These are phyloP conservation scores for Hemerocallis citrina DNA, from an alignment of 106 monocot species.

Conservation along the genomic window DNA sequence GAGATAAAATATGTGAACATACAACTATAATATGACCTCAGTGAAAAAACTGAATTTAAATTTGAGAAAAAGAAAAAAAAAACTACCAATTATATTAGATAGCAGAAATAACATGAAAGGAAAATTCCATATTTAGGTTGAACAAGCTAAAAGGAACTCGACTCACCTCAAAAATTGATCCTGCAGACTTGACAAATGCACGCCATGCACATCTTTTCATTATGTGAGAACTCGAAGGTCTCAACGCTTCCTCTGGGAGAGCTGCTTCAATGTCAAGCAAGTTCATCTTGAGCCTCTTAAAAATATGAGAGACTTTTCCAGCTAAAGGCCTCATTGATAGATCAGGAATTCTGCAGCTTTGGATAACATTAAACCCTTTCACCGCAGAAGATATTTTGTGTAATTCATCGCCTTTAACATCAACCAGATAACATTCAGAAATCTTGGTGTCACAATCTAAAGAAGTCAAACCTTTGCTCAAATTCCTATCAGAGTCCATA, in stretches of 20 bases:
- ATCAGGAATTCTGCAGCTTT: slow-evolving; percentile 44
- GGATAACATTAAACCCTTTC: slow-evolving; percentile 8
- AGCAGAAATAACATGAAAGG: no score
- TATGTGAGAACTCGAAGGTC: slow-evolving; percentile 30
- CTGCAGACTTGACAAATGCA: slow-evolving; percentile 77
- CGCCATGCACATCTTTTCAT: slow-evolving; percentile 74
- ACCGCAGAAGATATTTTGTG: slow-evolving; percentile 10
- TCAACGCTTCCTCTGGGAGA: slow-evolving; percentile 59
- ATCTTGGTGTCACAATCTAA: slow-evolving; percentile 5
- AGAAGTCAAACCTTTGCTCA: slow-evolving; percentile 7
- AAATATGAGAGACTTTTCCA: slow-evolving; percentile 53
- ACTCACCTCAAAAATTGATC: slow-evolving; percentile 73
- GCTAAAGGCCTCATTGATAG: slow-evolving; percentile 56
- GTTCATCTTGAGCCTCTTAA: slow-evolving; percentile 67
- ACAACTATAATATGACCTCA: not conserved
- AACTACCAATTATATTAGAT: no score
- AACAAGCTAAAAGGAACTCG: not conserved
- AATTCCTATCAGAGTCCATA: slow-evolving; percentile 7
- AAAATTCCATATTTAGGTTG: not conserved
- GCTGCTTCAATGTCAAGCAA: slow-evolving; percentile 95
- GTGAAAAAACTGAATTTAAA: no score
- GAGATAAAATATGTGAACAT: not conserved
- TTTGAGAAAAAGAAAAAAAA: no score
- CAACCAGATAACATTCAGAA: slow-evolving; percentile 10
- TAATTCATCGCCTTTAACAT: slow-evolving; percentile 9